A percentile compares a stretch with the other conserved stretches of the same genome.
These are phyloP conservation scores for Dactylellina leptospora DNA, from an alignment of 2,329 filamentous ascomycete genomes.

Conservation along the genomic window DNA sequence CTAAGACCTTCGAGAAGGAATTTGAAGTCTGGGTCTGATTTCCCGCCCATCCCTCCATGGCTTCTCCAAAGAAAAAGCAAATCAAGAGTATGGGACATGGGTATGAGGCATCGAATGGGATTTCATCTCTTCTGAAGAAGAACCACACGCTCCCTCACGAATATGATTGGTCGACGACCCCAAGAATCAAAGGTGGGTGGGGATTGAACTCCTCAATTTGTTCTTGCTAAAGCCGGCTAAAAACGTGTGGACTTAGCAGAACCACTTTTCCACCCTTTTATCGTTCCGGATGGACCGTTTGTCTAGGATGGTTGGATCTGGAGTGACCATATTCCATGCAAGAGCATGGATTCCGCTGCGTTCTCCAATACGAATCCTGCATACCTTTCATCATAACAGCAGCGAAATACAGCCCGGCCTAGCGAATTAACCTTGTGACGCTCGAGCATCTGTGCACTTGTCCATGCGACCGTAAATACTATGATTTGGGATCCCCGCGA, in stretches of 20 bases:
- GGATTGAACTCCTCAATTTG: constrained; percentile 28
- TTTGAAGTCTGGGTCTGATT: constrained; percentile 39
- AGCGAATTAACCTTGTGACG: constrained; percentile 46
- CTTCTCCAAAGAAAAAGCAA: constrained; percentile 33
- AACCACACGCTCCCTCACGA: constrained; percentile 19
- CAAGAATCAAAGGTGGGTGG: constrained; percentile 27
- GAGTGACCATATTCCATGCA: constrained; percentile 28
- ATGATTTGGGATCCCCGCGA: too few species aligned
- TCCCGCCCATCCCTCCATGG: constrained; percentile 36
- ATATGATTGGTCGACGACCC: constrained; percentile 41
- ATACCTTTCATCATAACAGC: constrained; percentile 26
- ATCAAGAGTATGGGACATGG: constrained; percentile 11
- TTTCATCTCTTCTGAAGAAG: constrained; percentile 37
- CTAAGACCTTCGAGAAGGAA: constrained; percentile 51
- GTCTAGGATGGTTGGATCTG: constrained; percentile 43
- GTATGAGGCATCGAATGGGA: constrained; percentile 29
- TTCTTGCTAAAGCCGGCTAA: constrained; percentile 45
- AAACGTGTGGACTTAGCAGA: constrained; percentile 48
- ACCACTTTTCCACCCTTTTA: constrained; percentile 31
- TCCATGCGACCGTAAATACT: constrained; percentile 53
- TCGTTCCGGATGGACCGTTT: constrained; percentile 47
- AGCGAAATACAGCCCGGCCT: background rate
- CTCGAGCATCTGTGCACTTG: constrained; percentile 52
- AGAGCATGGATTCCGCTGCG: constrained; percentile 49
- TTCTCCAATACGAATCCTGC: constrained; percentile 34